Conservation (phyloP, 2,329 filamentous ascomycete genomes). For the Pseudogymnoascus sp. region DNA sequence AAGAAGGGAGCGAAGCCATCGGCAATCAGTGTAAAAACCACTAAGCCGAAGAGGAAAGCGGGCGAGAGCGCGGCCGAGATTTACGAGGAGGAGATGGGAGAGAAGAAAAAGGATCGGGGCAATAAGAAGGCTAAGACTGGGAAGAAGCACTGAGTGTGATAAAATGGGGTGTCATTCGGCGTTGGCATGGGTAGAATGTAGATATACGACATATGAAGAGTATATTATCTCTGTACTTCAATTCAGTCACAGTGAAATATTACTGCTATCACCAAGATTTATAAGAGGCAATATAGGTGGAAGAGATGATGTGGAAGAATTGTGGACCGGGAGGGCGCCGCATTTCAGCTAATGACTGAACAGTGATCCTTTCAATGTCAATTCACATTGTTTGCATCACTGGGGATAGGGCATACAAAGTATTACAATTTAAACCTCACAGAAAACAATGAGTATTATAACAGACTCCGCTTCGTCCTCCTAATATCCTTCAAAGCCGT, state of each 20-base stretch:
- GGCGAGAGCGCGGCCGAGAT: slow-evolving; percentile 50
- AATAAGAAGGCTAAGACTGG: slow-evolving; percentile 48
- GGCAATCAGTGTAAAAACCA: slow-evolving; percentile 76
- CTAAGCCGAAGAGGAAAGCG: slow-evolving; percentile 70
- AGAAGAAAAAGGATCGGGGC: slow-evolving; percentile 34
- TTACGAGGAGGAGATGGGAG: slow-evolving; percentile 52
- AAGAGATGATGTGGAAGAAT: neutral
- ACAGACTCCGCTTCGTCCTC: neutral
- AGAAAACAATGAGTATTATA: neutral
- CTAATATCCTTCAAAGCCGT: slow-evolving; percentile 1
- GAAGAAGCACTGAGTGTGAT: slow-evolving; percentile 18
- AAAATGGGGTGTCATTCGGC: slow-evolving; percentile 3
- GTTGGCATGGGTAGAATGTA: slow-evolving; percentile 1
- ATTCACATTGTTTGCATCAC: neutral
- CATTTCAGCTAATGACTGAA: neutral
- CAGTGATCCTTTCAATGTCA: neutral
- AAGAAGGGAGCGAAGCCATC: slow-evolving; percentile 50
- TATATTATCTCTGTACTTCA: slow-evolving; percentile 7
- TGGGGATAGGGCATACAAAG: neutral
- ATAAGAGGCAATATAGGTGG: neutral
- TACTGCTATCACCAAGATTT: neutral
- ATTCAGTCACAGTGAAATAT: neutral
- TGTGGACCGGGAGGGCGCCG: neutral
- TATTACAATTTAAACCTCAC: neutral
- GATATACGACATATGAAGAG: slow-evolving; percentile 2